Conservation (phyloP, 2,329 filamentous ascomycete species). For the Aureobasidium namibiae region DNA sequence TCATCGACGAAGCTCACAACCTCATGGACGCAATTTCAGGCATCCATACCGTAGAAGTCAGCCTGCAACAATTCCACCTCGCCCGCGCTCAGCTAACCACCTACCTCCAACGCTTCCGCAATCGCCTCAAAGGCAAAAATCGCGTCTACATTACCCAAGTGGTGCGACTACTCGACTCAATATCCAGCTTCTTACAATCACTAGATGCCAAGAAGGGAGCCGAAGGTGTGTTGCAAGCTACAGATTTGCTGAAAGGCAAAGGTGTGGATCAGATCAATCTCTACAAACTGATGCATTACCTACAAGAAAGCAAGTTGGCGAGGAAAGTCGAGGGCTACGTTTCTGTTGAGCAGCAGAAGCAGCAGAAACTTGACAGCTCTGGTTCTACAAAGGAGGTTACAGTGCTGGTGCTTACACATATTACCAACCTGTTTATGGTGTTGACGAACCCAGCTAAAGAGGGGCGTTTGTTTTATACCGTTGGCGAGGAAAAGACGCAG, state of each 20-base stretch:
- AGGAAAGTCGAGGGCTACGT: constrained; percentile 91
- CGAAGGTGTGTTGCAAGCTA: constrained; percentile 53
- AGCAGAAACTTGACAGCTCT: not conserved
- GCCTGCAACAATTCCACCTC: constrained; percentile 61
- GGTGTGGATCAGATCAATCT: constrained; percentile 93
- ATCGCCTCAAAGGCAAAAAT: constrained; percentile 82
- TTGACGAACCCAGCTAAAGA: constrained; percentile 76
- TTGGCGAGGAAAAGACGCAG: constrained; percentile 32
- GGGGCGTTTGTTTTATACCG: constrained; percentile 51
- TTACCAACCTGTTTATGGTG: constrained; percentile 64
- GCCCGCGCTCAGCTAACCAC: constrained; percentile 67
- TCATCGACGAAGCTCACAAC: constrained; percentile 96
- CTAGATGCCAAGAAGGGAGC: constrained; percentile 32
- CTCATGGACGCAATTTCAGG: constrained; percentile 89
- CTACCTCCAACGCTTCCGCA: constrained; percentile 83
- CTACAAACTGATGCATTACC: constrained; percentile 76
- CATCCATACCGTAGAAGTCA: constrained; percentile 74
- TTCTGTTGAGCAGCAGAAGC: constrained; percentile 38
- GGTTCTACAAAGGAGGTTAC: constrained; percentile 22
- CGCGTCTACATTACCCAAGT: constrained; percentile 85
- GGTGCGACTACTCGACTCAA: constrained; percentile 71
- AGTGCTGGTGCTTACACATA: constrained; percentile 52
- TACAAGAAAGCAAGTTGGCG: constrained; percentile 85
- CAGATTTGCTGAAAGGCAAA: constrained; percentile 68
- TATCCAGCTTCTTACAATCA: constrained; percentile 59